A percentile compares a stretch with the other conserved stretches of the same genome.
phyloP scores from a whole-genome alignment of 768 basidiomycete species.

The Suillus cothurnatus region DNA sequence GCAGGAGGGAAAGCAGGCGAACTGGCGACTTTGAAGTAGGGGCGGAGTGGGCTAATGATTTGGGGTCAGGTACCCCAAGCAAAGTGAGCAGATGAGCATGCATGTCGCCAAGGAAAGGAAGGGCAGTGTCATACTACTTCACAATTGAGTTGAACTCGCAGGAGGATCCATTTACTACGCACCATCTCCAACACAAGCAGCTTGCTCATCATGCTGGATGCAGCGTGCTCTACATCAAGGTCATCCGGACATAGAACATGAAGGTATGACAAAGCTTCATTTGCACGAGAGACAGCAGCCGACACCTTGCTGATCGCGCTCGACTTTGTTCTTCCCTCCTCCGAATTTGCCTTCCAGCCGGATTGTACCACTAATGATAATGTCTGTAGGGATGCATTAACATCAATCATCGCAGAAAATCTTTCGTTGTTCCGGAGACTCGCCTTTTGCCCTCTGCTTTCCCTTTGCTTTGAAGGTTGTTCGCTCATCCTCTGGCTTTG shows the following conservation, averaged over 20 bases:
- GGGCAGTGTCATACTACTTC: constrained; percentile 54
- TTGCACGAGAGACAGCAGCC: constrained; percentile 37
- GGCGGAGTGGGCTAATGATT: no score
- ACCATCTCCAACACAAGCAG: constrained; percentile 73
- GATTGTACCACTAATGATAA: constrained; percentile 54
- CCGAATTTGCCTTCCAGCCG: constrained; percentile 54
- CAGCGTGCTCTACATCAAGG: constrained; percentile 74
- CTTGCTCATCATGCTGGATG: constrained; percentile 66
- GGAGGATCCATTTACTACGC: constrained; percentile 29
- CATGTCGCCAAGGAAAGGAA: constrained; percentile 48
- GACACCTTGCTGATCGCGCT: constrained; percentile 36
- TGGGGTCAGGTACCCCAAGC: background rate
- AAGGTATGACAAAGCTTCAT: constrained; percentile 47
- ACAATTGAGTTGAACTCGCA: background rate
- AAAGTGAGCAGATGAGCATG: constrained; percentile 40
- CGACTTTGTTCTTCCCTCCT: constrained; percentile 26
- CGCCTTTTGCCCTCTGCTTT: background rate
- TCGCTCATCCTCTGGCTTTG: no score
- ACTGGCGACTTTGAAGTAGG: constrained; percentile 13
- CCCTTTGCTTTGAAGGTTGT: no score
- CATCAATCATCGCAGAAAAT: constrained; percentile 58
- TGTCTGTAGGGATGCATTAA: constrained; percentile 63
- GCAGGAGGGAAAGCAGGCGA: constrained; percentile 45
- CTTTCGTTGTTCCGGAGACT: constrained; percentile 38
- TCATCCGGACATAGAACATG: constrained; percentile 47